Evolutionary conservation across 345 rosid species (phyloP).

Genomic region (Pseudoturritis turrita): DNA sequence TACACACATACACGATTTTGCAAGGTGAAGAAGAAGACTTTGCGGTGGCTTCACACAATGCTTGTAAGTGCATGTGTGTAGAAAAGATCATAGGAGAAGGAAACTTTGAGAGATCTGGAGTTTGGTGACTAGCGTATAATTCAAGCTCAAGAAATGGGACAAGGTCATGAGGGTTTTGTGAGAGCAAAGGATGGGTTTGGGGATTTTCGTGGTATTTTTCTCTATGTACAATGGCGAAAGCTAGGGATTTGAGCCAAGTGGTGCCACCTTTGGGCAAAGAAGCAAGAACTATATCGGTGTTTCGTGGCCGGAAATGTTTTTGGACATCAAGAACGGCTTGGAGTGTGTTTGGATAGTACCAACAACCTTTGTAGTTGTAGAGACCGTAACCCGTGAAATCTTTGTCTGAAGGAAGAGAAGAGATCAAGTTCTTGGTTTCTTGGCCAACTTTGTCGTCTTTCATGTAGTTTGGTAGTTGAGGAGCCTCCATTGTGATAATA

Average conservation of each 20-base stretch:
- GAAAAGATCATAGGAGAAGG: conserved; percentile 43
- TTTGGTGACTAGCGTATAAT: conserved; percentile 8
- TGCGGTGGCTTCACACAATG: conserved; percentile 21
- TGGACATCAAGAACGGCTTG: conserved; percentile 29
- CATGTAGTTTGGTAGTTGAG: conserved; percentile 34
- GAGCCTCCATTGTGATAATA: neutral
- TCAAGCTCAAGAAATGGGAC: conserved; percentile 50
- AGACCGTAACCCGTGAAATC: conserved; percentile 36
- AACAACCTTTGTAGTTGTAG: conserved; percentile 51
- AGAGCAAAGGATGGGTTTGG: conserved; percentile 44
- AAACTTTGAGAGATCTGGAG: conserved; percentile 26
- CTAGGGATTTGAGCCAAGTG: conserved; percentile 56
- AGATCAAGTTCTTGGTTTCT: conserved; percentile 37
- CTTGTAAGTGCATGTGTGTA: conserved; percentile 30
- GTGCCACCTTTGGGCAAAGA: conserved; percentile 64
- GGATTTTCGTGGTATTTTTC: conserved; percentile 11
- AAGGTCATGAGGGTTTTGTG: conserved; percentile 48
- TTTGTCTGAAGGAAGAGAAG: conserved; percentile 36
- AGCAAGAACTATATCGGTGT: conserved; percentile 42
- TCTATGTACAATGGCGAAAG: conserved; percentile 43
- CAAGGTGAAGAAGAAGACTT: conserved; percentile 31
- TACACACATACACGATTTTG: conserved; percentile 50
- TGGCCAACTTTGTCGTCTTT: conserved; percentile 30
- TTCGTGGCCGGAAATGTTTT: conserved; percentile 39
- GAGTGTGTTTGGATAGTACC: conserved; percentile 35